These are phyloP conservation scores for Leccinum olivaceopallidum DNA, from an alignment of 768 basidiomycete species.

Conservation along the genomic window DNA sequence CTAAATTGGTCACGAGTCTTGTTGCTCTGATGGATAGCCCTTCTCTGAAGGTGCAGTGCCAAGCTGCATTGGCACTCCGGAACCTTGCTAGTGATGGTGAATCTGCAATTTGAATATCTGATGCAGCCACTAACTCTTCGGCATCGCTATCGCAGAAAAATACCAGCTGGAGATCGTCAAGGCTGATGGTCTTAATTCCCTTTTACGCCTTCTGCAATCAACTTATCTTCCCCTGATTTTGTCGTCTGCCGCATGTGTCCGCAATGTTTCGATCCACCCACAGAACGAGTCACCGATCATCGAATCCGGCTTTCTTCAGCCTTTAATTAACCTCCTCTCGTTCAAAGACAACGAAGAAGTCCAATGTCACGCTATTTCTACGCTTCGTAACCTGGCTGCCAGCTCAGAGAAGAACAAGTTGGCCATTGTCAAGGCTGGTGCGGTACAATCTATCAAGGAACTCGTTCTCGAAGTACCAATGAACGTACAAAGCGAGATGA, in stretches of 20 bases:
- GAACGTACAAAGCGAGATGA: conserved; percentile 99
- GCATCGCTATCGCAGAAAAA: conserved; percentile 63
- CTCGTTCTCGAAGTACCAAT: conserved; percentile 93
- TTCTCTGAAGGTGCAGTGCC: conserved; percentile 98
- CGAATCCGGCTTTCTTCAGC: conserved; percentile 95
- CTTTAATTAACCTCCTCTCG: conserved; percentile 91
- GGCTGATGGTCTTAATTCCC: conserved; percentile 86
- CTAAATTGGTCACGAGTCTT: conserved; percentile 90
- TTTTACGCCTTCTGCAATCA: conserved; percentile 93
- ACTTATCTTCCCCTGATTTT: conserved; percentile 97
- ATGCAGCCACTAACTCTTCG: conserved; percentile 3
- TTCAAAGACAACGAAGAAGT: conserved; percentile 99
- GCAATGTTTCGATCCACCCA: conserved; percentile 98
- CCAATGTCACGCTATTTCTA: conserved; percentile 98
- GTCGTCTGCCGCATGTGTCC: conserved; percentile 97
- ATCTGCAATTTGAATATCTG: conserved; percentile 17
- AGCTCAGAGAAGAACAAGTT: conserved; percentile 98
- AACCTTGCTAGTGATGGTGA: conserved; percentile 97
- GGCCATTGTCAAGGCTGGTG: conserved; percentile 96
- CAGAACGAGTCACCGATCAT: conserved; percentile 99
- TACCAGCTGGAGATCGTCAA: conserved; percentile 99
- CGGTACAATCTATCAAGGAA: conserved; percentile 95
- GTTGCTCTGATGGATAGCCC: conserved; percentile 96
- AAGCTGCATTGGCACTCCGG: conserved; percentile 92
- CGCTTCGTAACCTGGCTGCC: conserved; percentile 93